Evolutionary conservation across 1,284 basidiomycete genomes (phyloP), one percentile per base, ranked within the genome.

Genomic region (Heterobasidion parviporum): DNA sequence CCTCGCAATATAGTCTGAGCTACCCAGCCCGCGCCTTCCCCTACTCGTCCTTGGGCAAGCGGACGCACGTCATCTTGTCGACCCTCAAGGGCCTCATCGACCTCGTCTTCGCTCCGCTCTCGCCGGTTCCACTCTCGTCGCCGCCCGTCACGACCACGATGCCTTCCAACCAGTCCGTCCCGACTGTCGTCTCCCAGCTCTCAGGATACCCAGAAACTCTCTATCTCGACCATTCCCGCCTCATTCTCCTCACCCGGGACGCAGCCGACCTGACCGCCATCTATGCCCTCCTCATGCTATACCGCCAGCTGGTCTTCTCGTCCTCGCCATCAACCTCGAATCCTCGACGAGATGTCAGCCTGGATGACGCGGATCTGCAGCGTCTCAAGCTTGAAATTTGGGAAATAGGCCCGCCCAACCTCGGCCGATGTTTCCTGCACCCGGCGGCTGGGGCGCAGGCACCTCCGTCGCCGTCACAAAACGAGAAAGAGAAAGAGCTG

Each of bases 271-370:
- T 87, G 50, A 83, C 83, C 12, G 81, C 87, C 45, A 73, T 92
- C 54, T 89, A 88, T 72, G 87, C 92, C 82, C 81, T 92, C 62
- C 74, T 92, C 38, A 74, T 93, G 65, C 81, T 93, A 35, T 92
- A 85, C 68, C 82, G 89, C 51, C 89, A 92, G 66, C 80, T 88
- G 60, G 70, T 82, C 36, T 75, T 78, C 61, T 78, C 79, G n/a
- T 59, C 56, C 50, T 70, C 74, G 54, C 62, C 68, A 16, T 5
- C 32, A 34, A 35, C 15, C 46, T 32, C 26, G 10, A 48, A 16
- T 3, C 12, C 18, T 10, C 10, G 53, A 49, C 54, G 57, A n/a
- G 57, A 59, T 3, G 52, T 57, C 46, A 44, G 46, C 10, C 43
- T 65, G 54, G 60, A 63, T 54, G 60, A 77, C 32, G 71, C 72